Conservation (phyloP, 2,329 filamentous ascomycete species). For the Thermochaetoides dissita region DNA sequence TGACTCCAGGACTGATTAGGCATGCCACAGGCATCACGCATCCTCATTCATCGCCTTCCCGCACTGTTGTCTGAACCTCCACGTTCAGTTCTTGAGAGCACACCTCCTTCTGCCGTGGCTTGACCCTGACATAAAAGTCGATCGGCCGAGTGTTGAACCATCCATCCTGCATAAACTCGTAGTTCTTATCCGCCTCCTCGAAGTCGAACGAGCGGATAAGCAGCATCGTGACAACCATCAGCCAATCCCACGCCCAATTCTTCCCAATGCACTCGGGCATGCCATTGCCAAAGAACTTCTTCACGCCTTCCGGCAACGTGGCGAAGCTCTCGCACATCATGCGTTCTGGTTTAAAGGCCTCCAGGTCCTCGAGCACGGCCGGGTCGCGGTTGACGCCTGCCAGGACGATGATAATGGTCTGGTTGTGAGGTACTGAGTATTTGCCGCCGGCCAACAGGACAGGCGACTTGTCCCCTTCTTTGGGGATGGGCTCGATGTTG, state of each 20-base stretch:
- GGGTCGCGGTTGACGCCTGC: slow-evolving; percentile 37
- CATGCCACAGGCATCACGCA: neutral
- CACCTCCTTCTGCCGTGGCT: slow-evolving; percentile 18
- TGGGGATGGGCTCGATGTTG: slow-evolving; percentile 35
- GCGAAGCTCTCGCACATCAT: slow-evolving; percentile 34
- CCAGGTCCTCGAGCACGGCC: slow-evolving; percentile 31
- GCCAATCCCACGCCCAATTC: slow-evolving; percentile 35
- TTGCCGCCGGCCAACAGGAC: slow-evolving; percentile 33
- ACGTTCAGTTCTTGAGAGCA: too few species aligned
- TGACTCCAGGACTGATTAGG: neutral
- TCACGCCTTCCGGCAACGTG: slow-evolving; percentile 28
- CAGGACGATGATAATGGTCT: slow-evolving; percentile 34
- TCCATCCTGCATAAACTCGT: slow-evolving; percentile 31
- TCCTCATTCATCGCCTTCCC: neutral
- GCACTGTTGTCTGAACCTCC: neutral
- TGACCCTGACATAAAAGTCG: slow-evolving; percentile 30
- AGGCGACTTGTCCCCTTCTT: slow-evolving; percentile 26
- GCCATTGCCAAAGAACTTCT: slow-evolving; percentile 39
- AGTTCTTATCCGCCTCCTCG: slow-evolving; percentile 26
- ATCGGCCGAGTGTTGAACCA: slow-evolving; percentile 39
- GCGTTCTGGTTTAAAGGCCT: slow-evolving; percentile 32
- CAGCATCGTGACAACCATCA: slow-evolving; percentile 27
- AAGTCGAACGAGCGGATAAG: slow-evolving; percentile 33
- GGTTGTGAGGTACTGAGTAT: slow-evolving; percentile 34
- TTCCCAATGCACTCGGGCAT: slow-evolving; percentile 38